phyloP scores from a whole-genome alignment of 73 alveolate genomes.

The Paramecium tetraurelia region DNA sequence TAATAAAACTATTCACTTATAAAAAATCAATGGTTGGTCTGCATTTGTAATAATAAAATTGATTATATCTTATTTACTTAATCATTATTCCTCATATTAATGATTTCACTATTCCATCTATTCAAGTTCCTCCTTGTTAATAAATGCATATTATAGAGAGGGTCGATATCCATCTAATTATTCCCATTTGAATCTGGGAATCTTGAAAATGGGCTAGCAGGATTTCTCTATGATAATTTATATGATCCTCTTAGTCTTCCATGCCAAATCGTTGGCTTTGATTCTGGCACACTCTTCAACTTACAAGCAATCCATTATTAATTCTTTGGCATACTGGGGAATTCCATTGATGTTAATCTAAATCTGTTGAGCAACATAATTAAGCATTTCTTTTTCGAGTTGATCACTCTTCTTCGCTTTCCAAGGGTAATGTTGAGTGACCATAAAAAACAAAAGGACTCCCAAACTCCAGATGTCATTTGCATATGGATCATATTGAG shows the following conservation, averaged over 20 bases:
- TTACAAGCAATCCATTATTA: slow-evolving; percentile 1
- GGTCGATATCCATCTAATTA: not conserved
- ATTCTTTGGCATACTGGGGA: not conserved
- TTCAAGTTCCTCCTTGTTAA: not conserved
- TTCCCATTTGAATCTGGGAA: slow-evolving; percentile 1
- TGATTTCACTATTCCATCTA: not conserved
- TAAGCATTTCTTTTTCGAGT: slow-evolving; percentile 1
- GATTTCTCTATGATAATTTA: not conserved
- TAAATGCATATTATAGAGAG: not conserved
- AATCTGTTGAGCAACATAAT: slow-evolving; percentile 18
- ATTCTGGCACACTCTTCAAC: slow-evolving; percentile 7
- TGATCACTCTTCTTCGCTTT: slow-evolving; percentile 19
- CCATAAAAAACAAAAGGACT: not conserved
- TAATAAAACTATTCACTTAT: not conserved
- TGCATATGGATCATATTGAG: slow-evolving; percentile 37
- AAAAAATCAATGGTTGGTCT: not conserved
- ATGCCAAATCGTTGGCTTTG: not conserved
- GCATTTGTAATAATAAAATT: not conserved
- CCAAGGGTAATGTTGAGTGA: not conserved
- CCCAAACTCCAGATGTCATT: slow-evolving; percentile 37
- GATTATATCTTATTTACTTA: not conserved
- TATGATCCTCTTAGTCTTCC: not conserved
- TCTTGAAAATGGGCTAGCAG: not conserved
- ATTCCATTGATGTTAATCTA: not conserved
- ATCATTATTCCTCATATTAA: not conserved